Base-by-base conservation (phyloP, 2,329 filamentous ascomycete genomes). In the Atkinsonella texensis region DNA sequence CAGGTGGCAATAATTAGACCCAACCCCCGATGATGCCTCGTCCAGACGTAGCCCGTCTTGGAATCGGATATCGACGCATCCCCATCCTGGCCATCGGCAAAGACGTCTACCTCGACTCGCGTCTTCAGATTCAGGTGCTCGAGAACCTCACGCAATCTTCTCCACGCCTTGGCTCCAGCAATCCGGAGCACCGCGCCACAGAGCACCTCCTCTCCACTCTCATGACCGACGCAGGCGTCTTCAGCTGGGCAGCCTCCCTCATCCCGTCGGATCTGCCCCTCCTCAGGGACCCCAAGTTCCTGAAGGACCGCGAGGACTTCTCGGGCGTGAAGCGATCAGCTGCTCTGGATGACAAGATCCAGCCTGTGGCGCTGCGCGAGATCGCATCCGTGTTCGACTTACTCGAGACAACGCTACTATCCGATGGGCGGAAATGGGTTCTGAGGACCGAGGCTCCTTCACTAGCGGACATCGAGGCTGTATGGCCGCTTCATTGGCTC, bases 401-500 rank as follows among this genome's bases (percentile, higher is more conserved):
- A 43, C 62, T 87, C 2, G 85, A 89, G 68, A 71, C 67, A 2
- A 77, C 74, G 0, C 63, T 87, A 50, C 69, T 89, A 5, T 75
- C 71, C 1, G 84, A 88, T 65, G 82, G 79, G n/a, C 72, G 83
- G 51, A 62, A 74, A 3, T 89, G 83, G 84, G 66, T 88, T 9
- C 65, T 83, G 12, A 71, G 69, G 11, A 76, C 73, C 1, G 60
- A 72, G 2, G 63, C 64, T 17, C 79, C 81, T 1, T 74, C 70
- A 1, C 63, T 87, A 55, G 81, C 78, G 4, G 85, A 89, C 63
- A 80, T 89, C 54, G 81, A 89, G 67, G 80, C 76, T 43, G 68
- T 84, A 12, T 87, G 81, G 81, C 73, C 77, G 0, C 74, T 88
- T 56, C 75, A 83, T 63, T 89, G 85, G 85, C 65, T 87, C 1